phyloP scores from a whole-genome alignment of 805 yeast genomes.

The Tetrapisispora arboricola region DNA sequence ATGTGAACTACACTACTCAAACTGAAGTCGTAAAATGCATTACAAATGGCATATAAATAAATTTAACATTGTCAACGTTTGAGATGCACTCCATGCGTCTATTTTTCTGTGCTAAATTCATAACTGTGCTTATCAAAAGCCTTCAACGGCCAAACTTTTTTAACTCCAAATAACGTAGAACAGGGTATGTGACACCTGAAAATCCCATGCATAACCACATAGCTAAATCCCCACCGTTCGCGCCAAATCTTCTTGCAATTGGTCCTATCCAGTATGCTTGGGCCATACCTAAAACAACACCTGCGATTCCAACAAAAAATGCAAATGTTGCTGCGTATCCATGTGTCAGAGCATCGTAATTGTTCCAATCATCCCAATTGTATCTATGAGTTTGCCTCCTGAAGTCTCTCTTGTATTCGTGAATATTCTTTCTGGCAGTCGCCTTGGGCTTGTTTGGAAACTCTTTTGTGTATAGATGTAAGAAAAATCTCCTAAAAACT shows the following conservation, averaged over 20 bases:
- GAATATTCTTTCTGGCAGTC: slow-evolving; percentile 30
- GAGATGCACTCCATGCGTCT: too few species aligned
- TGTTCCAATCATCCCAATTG: slow-evolving; percentile 70
- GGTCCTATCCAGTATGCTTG: slow-evolving; percentile 81
- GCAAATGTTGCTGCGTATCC: slow-evolving; percentile 65
- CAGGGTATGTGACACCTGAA: slow-evolving; percentile 54
- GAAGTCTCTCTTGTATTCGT: slow-evolving; percentile 13
- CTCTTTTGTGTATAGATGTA: slow-evolving; percentile 36
- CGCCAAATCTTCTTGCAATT: slow-evolving; percentile 54
- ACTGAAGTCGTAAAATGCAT: too few species aligned
- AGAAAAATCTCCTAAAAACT: slow-evolving; percentile 47
- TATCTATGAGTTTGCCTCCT: slow-evolving; percentile 35
- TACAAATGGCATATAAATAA: too few species aligned
- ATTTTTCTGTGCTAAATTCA: too few species aligned
- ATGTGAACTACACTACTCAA: too few species aligned
- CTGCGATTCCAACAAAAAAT: slow-evolving; percentile 62
- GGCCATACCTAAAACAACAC: slow-evolving; percentile 81
- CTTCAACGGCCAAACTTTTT: slow-evolving; percentile 39
- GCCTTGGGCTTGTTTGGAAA: slow-evolving; percentile 35
- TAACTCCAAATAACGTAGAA: slow-evolving; percentile 55
- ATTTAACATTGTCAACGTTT: too few species aligned
- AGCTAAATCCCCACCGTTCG: slow-evolving; percentile 69
- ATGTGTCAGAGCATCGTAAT: slow-evolving; percentile 45
- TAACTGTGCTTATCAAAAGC: not conserved
- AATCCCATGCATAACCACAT: slow-evolving; percentile 71